Percentiles rank a stretch among this genome's conserved stretches.
phyloP scores from a whole-genome alignment of 2,329 filamentous ascomycete genomes.

The Boeremia exigua region DNA sequence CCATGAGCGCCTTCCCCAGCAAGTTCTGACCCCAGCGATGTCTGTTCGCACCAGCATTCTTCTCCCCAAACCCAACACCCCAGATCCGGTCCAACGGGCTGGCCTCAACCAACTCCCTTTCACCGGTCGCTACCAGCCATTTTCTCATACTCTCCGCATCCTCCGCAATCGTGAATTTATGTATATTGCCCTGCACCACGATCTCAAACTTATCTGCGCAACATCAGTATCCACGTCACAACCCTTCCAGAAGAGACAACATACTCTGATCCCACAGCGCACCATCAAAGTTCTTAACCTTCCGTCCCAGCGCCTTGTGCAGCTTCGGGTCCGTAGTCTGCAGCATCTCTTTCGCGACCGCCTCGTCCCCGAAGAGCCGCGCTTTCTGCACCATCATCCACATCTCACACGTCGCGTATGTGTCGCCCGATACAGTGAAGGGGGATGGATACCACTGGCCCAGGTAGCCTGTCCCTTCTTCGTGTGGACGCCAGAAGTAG shows the following conservation, averaged over 20 bases:
- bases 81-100: slow-evolving; percentile 66
- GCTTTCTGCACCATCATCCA: slow-evolving; percentile 59
- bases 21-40: slow-evolving; percentile 68
- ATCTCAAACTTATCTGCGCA: slow-evolving; percentile 57
- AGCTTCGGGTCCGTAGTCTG: slow-evolving; percentile 53
- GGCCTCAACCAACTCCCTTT: slow-evolving; percentile 63
- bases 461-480: slow-evolving; percentile 59
- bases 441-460: slow-evolving; percentile 66
- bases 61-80: slow-evolving; percentile 67
- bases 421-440: slow-evolving; percentile 49
- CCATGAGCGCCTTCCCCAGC: slow-evolving; percentile 67
- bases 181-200: slow-evolving; percentile 63
- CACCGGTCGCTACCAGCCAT: slow-evolving; percentile 63
- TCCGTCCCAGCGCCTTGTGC: slow-evolving; percentile 62
- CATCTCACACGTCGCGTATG: slow-evolving; percentile 52
- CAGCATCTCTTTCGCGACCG: slow-evolving; percentile 58
- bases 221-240: neutral
- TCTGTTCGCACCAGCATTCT: slow-evolving; percentile 56
- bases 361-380: slow-evolving; percentile 50
- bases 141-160: slow-evolving; percentile 53
- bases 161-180: slow-evolving; percentile 62
- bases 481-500: slow-evolving; percentile 37
- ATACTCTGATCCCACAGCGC: slow-evolving; percentile 56
- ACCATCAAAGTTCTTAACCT: slow-evolving; percentile 60
- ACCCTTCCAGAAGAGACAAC: neutral